A percentile compares a stretch with the other conserved stretches of the same genome.
phyloP scores from a whole-genome alignment of 2,329 filamentous ascomycete species.

The Ophiostoma angusticollis region DNA sequence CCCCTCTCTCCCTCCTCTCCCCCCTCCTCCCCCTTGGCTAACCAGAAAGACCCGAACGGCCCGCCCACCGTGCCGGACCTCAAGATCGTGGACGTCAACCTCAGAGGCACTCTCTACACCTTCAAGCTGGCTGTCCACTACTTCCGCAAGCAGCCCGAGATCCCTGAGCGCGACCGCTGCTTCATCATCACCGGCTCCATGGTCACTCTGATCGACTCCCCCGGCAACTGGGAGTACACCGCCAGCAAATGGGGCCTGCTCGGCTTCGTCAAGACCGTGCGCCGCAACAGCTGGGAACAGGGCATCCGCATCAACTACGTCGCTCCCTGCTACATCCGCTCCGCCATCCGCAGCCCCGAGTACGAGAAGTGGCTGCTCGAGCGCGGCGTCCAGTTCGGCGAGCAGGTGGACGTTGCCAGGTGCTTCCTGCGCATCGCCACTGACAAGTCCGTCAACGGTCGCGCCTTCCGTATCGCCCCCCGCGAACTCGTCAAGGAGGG shows the following conservation, averaged over 20 bases:
- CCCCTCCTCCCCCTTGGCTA: too few relatives aligned
- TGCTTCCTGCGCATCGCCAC: constrained; percentile 6
- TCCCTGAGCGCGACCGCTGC: not conserved
- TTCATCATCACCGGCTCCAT: constrained; percentile 2
- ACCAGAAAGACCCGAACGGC: not conserved
- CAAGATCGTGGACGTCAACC: constrained; percentile 3
- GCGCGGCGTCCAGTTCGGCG: constrained; percentile 5
- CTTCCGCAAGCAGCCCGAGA: constrained; percentile 4
- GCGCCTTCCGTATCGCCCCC: constrained; percentile 1
- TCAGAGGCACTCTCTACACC: constrained; percentile 2
- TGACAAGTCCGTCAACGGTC: constrained; percentile 3
- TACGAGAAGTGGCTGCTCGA: constrained; percentile 5
- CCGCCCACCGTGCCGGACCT: constrained; percentile 2
- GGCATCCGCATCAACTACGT: constrained; percentile 6
- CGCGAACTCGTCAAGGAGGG: not conserved
- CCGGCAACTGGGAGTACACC: constrained; percentile 7
- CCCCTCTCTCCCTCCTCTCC: too few relatives aligned
- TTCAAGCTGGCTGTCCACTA: constrained; percentile 6
- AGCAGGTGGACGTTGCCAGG: constrained; percentile 4
- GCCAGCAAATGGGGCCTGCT: constrained; percentile 1
- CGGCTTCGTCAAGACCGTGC: constrained; percentile 4
- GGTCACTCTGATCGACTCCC: constrained; percentile 1
- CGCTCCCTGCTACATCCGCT: constrained; percentile 3
- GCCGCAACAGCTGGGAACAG: constrained; percentile 6
- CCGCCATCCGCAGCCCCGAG: constrained; percentile 4